Base-by-base conservation (phyloP, 1,284 basidiomycete genomes). In the Pseudozyma flocculosa region DNA sequence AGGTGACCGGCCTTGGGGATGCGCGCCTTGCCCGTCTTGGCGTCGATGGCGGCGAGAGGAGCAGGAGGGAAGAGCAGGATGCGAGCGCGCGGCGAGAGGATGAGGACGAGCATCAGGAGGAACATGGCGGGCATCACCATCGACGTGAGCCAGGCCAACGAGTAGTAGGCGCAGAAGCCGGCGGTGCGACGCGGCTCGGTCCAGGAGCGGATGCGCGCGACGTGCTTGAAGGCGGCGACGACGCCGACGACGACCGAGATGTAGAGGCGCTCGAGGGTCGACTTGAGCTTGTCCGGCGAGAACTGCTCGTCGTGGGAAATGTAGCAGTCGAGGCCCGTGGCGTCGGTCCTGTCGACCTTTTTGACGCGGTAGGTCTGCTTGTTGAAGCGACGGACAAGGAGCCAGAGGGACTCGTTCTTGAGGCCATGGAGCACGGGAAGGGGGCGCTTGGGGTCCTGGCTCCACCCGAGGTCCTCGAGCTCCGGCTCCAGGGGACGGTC, bases 191-290 rank as follows among this genome's bases (percentile, higher is more conserved):
- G 58, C 2, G 80, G 75, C 65, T 85, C 83, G 56, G 81, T 78
- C 84, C 84, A 85, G 0, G 81, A 81, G 30, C 82, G 80, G 5
- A 85, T 59, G 9, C 84, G 76, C 8, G 78, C 75, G 29, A 84
- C 70, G 58, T 85, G 84, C 54, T 83, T 81, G 4, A 76, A 60
- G 45, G 82, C 81, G 0, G 80, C 79, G 4, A 81, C 79, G 14
- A 81, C 50, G 0, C 81, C 79, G 17, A 83, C 77, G 9, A 82
- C 81, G 32, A 83, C 77, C 3, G 80, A 81, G 50, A 82, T 81
- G 60, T 84, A 82, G 15, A 81, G 56, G 1, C 84, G 75, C 61
- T 85, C 84, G 17, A 85, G 71, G 50, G 83, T 83, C 21, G 82
- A 78, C 23, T 81, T 75, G 9, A 83, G 74, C 67, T 82, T 83